These are phyloP conservation scores for Claviceps paspali DNA, from an alignment of 2,329 filamentous ascomycete genomes.

Conservation along the genomic window DNA sequence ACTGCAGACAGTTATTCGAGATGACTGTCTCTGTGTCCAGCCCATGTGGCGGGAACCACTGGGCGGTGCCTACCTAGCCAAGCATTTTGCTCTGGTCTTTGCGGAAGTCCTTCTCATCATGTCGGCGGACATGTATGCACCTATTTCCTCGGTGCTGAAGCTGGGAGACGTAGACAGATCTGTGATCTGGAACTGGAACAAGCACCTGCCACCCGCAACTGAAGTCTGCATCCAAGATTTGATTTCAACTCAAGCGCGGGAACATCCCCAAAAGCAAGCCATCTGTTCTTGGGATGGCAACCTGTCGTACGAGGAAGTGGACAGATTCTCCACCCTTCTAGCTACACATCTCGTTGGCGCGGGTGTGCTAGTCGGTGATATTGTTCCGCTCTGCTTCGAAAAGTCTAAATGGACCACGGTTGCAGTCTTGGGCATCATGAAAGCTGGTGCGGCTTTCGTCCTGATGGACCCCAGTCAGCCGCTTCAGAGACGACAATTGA, in stretches of 20 bases:
- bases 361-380: neutral
- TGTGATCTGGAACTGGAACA: conserved; percentile 1
- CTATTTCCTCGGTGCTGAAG: neutral
- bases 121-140: neutral
- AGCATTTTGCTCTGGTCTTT: conserved; percentile 1
- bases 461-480: conserved; percentile 2
- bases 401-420: conserved; percentile 1
- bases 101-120: neutral
- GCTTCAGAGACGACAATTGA: neutral
- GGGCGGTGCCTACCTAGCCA: neutral
- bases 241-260: neutral
- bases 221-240: conserved; percentile 1
- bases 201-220: neutral
- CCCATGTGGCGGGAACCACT: conserved; percentile 2
- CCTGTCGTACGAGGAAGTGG: conserved; percentile 1
- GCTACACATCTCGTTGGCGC: neutral
- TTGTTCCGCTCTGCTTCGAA: conserved; percentile 1
- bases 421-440: neutral
- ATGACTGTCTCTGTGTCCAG: conserved; percentile 1
- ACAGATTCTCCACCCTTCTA: neutral
- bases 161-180: neutral
- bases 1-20: neutral
- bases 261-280: conserved; percentile 2
- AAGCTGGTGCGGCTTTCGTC: neutral
- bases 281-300: conserved; percentile 21